Evolutionary conservation across 2,329 filamentous ascomycete species (phyloP).

Genomic region (Fusarium illudens): DNA sequence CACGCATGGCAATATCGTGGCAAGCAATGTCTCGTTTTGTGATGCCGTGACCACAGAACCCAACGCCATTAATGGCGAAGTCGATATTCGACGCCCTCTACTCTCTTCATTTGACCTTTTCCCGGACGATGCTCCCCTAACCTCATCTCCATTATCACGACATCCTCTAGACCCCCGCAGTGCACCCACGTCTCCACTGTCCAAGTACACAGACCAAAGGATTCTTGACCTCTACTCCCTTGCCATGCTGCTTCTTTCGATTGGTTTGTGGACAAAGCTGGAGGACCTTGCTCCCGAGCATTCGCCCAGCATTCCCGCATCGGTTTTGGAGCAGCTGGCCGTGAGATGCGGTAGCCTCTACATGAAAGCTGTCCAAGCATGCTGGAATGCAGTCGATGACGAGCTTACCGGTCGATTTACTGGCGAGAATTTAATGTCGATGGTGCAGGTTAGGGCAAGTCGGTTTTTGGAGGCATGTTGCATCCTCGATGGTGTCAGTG

Average conservation of each 20-base stretch:
- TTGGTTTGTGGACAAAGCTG: slow-evolving; percentile 78
- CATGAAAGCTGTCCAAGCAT: slow-evolving; percentile 77
- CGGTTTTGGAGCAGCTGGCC: slow-evolving; percentile 69
- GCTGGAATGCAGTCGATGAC: slow-evolving; percentile 74
- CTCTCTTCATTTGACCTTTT: slow-evolving; percentile 81
- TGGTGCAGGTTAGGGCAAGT: slow-evolving; percentile 63
- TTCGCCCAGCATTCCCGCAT: slow-evolving; percentile 64
- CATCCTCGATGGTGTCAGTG: slow-evolving; percentile 67
- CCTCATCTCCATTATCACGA: slow-evolving; percentile 51
- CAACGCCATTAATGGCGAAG: slow-evolving; percentile 54
- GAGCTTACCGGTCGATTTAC: slow-evolving; percentile 58
- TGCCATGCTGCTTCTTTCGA: slow-evolving; percentile 75
- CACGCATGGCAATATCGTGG: slow-evolving; percentile 74
- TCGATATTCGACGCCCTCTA: slow-evolving; percentile 73
- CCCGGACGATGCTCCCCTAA: slow-evolving; percentile 40
- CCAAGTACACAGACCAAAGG: slow-evolving; percentile 62
- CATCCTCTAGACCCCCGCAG: slow-evolving; percentile 71
- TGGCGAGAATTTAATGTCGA: slow-evolving; percentile 61
- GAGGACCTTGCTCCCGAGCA: slow-evolving; percentile 58
- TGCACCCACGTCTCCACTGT: slow-evolving; percentile 57
- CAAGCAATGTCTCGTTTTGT: slow-evolving; percentile 73
- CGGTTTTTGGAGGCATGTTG: slow-evolving; percentile 68
- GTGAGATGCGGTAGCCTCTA: slow-evolving; percentile 78
- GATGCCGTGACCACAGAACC: slow-evolving; percentile 54
- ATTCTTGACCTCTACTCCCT: slow-evolving; percentile 76